A percentile compares a stretch with the other conserved stretches of the same genome.
Conservation (phyloP, 2,329 filamentous ascomycete species). For the Xylariaceae sp. region DNA sequence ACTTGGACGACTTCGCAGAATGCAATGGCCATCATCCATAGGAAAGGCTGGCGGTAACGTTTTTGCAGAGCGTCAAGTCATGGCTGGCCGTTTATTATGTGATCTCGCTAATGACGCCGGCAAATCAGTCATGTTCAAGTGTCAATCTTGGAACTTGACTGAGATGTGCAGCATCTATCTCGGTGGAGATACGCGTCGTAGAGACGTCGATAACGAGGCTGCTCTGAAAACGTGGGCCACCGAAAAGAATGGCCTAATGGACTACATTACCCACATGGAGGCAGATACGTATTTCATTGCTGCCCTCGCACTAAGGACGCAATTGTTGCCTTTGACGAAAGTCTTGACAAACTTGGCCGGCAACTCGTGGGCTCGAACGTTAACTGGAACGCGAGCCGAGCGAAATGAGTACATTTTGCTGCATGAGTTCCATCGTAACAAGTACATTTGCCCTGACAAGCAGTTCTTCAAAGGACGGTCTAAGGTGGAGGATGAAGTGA, state of each 20-base stretch:
- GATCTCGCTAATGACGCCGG: conserved; percentile 96
- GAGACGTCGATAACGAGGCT: conserved; percentile 87
- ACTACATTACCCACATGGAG: conserved; percentile 93
- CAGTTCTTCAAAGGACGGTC: conserved; percentile 78
- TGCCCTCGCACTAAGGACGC: conserved; percentile 84
- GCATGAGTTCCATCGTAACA: conserved; percentile 95
- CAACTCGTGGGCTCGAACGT: conserved; percentile 96
- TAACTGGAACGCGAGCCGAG: conserved; percentile 94
- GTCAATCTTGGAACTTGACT: conserved; percentile 96
- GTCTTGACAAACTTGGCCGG: conserved; percentile 95
- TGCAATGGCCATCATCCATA: conserved; percentile 86
- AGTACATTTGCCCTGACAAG: conserved; percentile 98
- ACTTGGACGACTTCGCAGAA: conserved; percentile 83
- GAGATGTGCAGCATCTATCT: conserved; percentile 97
- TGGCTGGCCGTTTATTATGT: conserved; percentile 87
- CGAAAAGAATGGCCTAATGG: conserved; percentile 84
- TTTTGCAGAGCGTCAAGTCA: conserved; percentile 89
- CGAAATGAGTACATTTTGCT: conserved; percentile 99
- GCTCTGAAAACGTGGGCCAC: conserved; percentile 87
- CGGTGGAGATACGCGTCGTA: conserved; percentile 71
- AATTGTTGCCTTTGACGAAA: conserved; percentile 93
- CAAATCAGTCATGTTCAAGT: conserved; percentile 96
- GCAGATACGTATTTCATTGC: conserved; percentile 96
- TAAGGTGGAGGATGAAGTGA: conserved; percentile 73
- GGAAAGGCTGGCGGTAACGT: conserved; percentile 87